phyloP scores from a whole-genome alignment of 345 rosid genomes.

The Ricinus communis region DNA sequence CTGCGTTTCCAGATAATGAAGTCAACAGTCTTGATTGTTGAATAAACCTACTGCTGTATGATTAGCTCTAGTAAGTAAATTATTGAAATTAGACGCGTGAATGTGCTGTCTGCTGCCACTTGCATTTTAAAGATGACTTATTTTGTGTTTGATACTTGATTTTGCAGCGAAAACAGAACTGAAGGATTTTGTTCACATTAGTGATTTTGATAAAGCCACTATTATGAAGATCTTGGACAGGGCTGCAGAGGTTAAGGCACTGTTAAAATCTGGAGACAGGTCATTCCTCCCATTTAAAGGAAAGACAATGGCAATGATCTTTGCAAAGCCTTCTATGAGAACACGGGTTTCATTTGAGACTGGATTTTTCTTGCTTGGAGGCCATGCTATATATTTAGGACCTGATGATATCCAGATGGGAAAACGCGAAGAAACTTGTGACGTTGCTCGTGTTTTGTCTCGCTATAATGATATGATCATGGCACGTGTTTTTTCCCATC shows the following conservation, averaged over 20 bases:
- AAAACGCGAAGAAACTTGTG: constrained; percentile 89
- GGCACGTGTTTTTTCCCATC: constrained; percentile 98
- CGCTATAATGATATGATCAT: constrained; percentile 88
- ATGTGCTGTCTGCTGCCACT: neutral
- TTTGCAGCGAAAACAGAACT: constrained; percentile 44
- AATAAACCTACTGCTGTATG: too few relatives aligned
- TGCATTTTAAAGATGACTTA: too few relatives aligned
- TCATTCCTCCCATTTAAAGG: constrained; percentile 80
- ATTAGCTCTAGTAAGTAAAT: too few relatives aligned
- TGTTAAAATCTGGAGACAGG: constrained; percentile 81
- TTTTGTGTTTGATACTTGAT: constrained; percentile 17
- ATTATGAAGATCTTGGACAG: constrained; percentile 65
- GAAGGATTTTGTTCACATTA: constrained; percentile 77
- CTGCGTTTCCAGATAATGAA: neutral
- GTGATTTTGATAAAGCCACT: constrained; percentile 82
- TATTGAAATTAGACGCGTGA: too few relatives aligned
- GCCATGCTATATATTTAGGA: constrained; percentile 90
- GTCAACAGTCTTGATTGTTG: neutral
- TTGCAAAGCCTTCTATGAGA: constrained; percentile 97
- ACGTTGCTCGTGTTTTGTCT: constrained; percentile 87
- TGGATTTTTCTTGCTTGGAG: constrained; percentile 91
- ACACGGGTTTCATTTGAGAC: constrained; percentile 95
- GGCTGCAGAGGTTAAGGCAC: constrained; percentile 81
- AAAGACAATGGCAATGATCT: constrained; percentile 93
- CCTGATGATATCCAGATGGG: constrained; percentile 98